These are phyloP conservation scores for Stentor roeselii DNA, from an alignment of 73 alveolate genomes.

Conservation along the genomic window DNA sequence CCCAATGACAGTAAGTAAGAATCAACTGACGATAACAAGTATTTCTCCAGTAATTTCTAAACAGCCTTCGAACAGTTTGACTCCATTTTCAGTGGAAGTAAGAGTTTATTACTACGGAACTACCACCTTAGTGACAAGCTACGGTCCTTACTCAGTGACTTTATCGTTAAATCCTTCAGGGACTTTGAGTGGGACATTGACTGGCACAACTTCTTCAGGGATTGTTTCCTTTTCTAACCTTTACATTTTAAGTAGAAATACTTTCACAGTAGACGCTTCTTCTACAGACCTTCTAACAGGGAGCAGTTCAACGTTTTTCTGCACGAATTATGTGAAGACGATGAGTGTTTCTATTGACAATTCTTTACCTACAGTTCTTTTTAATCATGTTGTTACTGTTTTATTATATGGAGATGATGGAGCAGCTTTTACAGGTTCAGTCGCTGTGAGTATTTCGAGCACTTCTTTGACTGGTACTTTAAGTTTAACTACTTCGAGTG, in stretches of 20 bases:
- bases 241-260: neutral
- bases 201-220: neutral
- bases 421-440: neutral
- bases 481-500: neutral
- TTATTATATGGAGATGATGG: neutral
- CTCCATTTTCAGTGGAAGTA: neutral
- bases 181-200: neutral
- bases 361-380: neutral
- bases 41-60: neutral
- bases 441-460: neutral
- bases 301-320: neutral
- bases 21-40: neutral
- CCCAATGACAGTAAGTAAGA: neutral
- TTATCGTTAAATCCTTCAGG: neutral
- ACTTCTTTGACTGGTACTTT: neutral
- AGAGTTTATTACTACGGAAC: neutral
- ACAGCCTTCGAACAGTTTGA: neutral
- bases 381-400: neutral
- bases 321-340: neutral
- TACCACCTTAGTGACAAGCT: neutral
- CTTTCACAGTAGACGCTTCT: neutral
- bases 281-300: neutral
- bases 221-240: neutral
- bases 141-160: neutral
- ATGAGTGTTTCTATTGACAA: neutral